phyloP scores from a whole-genome alignment of 1,284 basidiomycete genomes.

The Moniliophthora roreri region DNA sequence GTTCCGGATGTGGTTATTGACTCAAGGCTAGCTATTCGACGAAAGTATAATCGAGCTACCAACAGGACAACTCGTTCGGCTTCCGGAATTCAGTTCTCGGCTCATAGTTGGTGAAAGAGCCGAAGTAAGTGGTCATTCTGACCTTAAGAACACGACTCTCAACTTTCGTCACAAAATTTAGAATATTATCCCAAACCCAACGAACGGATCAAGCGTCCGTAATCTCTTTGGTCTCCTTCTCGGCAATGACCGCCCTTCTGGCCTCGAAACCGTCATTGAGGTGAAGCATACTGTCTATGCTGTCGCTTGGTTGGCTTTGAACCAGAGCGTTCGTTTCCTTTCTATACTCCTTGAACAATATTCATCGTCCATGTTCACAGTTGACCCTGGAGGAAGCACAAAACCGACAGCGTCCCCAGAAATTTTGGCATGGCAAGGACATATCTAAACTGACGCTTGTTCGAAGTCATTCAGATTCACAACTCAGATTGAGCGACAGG shows the following conservation, averaged over 20 bases:
- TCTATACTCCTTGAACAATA: conserved; percentile 5
- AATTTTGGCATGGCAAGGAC: conserved; percentile 74
- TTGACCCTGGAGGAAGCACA: conserved; percentile 57
- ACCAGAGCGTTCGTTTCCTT: conserved; percentile 66
- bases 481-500: conserved; percentile 70
- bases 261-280: conserved; percentile 65
- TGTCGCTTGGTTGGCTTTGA: conserved; percentile 87
- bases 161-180: conserved; percentile 24
- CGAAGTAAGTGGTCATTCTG: conserved; percentile 41
- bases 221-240: conserved; percentile 47
- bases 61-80: conserved; percentile 57
- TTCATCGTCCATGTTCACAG: conserved; percentile 36
- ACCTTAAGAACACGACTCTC: conserved; percentile 7
- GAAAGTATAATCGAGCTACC: conserved; percentile 72
- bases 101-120: conserved; percentile 73
- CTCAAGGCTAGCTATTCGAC: conserved; percentile 14
- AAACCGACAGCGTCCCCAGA: conserved; percentile 62
- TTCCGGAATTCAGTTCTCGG: conserved; percentile 76
- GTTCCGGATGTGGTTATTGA: background rate
- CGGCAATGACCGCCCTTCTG: conserved; percentile 40
- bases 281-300: conserved; percentile 81
- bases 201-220: conserved; percentile 35
- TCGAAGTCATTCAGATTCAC: conserved; percentile 57
- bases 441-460: conserved; percentile 68
- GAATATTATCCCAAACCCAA: conserved; percentile 66